Conservation (phyloP, 2,329 filamentous ascomycete species). For the Tolypocladium paradoxum region DNA sequence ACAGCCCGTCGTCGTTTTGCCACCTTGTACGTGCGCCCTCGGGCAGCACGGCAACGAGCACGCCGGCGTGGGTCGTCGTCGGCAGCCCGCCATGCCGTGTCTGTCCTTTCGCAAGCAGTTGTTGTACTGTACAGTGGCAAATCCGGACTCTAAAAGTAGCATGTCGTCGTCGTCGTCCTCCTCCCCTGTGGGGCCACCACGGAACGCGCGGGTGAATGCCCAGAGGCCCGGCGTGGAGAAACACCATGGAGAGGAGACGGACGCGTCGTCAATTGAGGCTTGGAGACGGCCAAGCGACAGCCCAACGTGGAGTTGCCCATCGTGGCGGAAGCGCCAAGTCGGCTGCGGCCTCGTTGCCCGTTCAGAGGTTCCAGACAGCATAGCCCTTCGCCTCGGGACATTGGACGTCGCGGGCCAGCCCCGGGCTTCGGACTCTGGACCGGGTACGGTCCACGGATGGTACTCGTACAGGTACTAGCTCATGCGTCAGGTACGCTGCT, state of each 20-base stretch:
- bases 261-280: not conserved
- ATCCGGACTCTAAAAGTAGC: too few species aligned
- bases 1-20: not conserved
- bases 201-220: not conserved
- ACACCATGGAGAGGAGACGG: not conserved
- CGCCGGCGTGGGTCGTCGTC: not conserved
- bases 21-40: not conserved
- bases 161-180: too few species aligned
- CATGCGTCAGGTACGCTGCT: not conserved
- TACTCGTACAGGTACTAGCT: not conserved
- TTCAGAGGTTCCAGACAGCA: not conserved
- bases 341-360: not conserved
- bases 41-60: not conserved
- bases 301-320: not conserved
- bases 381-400: not conserved
- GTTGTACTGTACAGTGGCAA: too few species aligned
- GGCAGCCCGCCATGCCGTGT: not conserved
- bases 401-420: not conserved
- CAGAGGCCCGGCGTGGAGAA: not conserved
- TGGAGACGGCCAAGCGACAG: not conserved
- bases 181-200: not conserved
- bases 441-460: too few species aligned
- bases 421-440: too few species aligned
- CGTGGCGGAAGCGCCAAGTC: not conserved
- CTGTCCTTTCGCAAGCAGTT: not conserved